A percentile compares a stretch with the other conserved stretches of the same genome.
These are phyloP conservation scores for Heliamphora pulchella DNA, from an alignment of 179 eudicot genomes.

Conservation along the genomic window DNA sequence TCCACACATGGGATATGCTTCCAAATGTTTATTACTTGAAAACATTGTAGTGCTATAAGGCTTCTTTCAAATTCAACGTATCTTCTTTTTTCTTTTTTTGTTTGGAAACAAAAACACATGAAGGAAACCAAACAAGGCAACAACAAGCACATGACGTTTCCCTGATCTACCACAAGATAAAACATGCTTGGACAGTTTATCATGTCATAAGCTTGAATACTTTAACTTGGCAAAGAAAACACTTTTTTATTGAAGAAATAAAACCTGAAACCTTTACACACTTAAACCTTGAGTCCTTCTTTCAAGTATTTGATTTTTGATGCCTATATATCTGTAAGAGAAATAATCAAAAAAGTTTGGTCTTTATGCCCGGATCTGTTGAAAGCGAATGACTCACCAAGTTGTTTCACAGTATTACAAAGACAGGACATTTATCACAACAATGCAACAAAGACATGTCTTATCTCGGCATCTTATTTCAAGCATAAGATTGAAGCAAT, in stretches of 20 bases:
- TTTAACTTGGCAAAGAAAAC: neutral
- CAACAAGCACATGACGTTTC: neutral
- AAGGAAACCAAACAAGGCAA: neutral
- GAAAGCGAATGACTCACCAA: neutral
- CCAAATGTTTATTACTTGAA: neutral
- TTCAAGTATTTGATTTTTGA: neutral
- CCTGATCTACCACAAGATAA: neutral
- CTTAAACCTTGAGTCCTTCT: neutral
- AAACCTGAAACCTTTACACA: neutral
- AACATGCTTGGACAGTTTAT: no score
- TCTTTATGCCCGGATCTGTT: neutral
- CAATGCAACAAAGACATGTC: neutral
- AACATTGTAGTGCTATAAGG: neutral
- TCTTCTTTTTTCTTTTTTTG: neutral
- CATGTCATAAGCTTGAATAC: neutral
- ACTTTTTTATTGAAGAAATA: neutral
- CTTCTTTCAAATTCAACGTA: neutral
- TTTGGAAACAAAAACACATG: neutral
- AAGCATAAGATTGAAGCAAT: slow-evolving; percentile 2
- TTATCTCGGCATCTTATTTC: neutral
- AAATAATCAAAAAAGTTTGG: neutral
- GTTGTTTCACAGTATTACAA: neutral
- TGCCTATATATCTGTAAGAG: neutral
- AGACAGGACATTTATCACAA: neutral
- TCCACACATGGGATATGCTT: neutral